Percentiles rank a stretch among this genome's conserved stretches.
These are phyloP conservation scores for Suillus placidus DNA, from an alignment of 768 basidiomycete genomes.

Conservation along the genomic window DNA sequence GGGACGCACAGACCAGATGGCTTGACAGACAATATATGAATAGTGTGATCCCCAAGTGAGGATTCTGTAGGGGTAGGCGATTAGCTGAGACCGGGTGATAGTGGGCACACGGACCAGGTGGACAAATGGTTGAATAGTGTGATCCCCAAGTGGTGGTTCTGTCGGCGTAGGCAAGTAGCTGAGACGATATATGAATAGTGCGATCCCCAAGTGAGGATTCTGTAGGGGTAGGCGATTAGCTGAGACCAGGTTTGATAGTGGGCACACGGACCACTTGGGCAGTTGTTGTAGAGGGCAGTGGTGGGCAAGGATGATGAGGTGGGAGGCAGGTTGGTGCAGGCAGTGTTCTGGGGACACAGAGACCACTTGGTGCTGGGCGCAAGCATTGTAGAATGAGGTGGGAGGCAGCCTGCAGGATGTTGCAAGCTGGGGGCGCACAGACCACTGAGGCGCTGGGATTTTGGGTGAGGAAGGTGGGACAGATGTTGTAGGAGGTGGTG, in stretches of 20 bases:
- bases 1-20: conserved; percentile 38
- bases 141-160: conserved; percentile 48
- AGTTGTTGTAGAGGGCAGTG: not conserved
- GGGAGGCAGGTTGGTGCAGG: not conserved
- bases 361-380: not conserved
- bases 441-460: not conserved
- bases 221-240: conserved; percentile 60
- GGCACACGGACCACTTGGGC: not conserved
- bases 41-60: conserved; percentile 53
- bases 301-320: not conserved
- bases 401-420: not conserved
- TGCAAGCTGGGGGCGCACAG: not conserved
- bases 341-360: not conserved
- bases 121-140: conserved; percentile 35
- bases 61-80: conserved; percentile 64
- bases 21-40: no score
- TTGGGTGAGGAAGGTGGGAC: not conserved
- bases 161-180: no score
- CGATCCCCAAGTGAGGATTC: conserved; percentile 57
- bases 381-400: not conserved
- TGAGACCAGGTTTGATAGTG: conserved; percentile 46
- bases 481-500: not conserved
- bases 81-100: conserved; percentile 52
- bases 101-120: not conserved
- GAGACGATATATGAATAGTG: conserved; percentile 29